These are phyloP conservation scores for Aspergillus cejpii DNA, from an alignment of 2,329 filamentous ascomycete species.

Conservation along the genomic window DNA sequence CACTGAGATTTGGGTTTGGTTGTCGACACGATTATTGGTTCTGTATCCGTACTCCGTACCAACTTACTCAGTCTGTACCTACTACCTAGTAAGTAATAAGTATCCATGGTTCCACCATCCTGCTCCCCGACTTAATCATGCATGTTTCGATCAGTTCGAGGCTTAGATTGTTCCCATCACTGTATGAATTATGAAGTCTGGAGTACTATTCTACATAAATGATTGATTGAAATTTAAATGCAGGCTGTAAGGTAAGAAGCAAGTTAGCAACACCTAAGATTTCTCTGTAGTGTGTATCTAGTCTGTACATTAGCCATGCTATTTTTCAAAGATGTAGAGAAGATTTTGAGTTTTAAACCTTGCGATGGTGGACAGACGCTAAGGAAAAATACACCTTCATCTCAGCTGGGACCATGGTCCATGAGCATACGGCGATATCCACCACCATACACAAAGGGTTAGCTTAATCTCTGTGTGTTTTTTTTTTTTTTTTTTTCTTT, in stretches of 20 bases:
- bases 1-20: conserved; percentile 2
- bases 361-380: not conserved
- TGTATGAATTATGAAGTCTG: too few relatives aligned
- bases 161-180: not conserved
- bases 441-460: not conserved
- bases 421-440: too few relatives aligned
- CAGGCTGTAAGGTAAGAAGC: not conserved
- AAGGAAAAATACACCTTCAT: not conserved
- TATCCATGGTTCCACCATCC: too few relatives aligned
- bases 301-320: not conserved
- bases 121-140: conserved; percentile 12
- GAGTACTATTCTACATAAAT: too few relatives aligned
- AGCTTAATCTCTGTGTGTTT: not conserved
- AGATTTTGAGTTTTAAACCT: not conserved
- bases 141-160: conserved; percentile 8
- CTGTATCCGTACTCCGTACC: not conserved
- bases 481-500: not conserved
- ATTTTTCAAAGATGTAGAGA: not conserved
- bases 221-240: conserved; percentile 1
- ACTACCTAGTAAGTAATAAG: too few relatives aligned
- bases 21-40: not conserved
- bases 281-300: too few relatives aligned
- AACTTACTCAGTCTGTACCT: too few relatives aligned
- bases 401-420: not conserved
- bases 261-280: too few relatives aligned